Evolutionary conservation across 2,329 filamentous ascomycete species (phyloP).

Genomic region (Aspergillus thermomutatus): DNA sequence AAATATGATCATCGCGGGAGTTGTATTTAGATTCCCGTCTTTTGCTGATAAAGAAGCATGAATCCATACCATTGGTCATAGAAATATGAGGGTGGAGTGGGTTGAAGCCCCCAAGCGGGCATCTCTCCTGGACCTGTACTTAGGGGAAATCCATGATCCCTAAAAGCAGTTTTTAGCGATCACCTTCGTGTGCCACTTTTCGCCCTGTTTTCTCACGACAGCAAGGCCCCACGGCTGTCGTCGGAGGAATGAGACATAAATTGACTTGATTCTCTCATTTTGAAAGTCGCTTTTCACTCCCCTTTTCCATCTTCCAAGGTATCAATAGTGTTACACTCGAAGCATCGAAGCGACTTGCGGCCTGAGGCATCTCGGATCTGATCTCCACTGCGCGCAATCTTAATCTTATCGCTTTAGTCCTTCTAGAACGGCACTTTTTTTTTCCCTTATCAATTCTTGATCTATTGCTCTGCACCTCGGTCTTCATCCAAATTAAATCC

Average conservation of each 20-base stretch:
- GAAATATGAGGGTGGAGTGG: constrained; percentile 23
- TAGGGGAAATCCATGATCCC: constrained; percentile 44
- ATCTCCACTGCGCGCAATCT: constrained; percentile 3
- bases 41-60: neutral
- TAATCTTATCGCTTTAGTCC: constrained; percentile 20
- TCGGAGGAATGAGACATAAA: constrained; percentile 4
- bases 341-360: neutral
- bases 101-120: constrained; percentile 24
- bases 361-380: neutral
- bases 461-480: constrained; percentile 1
- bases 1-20: neutral
- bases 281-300: neutral
- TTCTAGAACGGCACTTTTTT: constrained; percentile 12
- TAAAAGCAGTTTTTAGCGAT: constrained; percentile 49
- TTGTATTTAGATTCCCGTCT: neutral
- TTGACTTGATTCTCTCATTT: neutral
- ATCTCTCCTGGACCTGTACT: constrained; percentile 47
- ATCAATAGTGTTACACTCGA: neutral
- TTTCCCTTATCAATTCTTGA: constrained; percentile 9
- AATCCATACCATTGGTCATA: constrained; percentile 19
- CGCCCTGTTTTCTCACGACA: constrained; percentile 8
- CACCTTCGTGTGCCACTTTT: constrained; percentile 1
- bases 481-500: constrained; percentile 2
- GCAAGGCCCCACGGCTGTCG: constrained; percentile 8
- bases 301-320: neutral